Evolutionary conservation across 306 rosid genomes (phyloP).

Genomic region (Senna tora): DNA sequence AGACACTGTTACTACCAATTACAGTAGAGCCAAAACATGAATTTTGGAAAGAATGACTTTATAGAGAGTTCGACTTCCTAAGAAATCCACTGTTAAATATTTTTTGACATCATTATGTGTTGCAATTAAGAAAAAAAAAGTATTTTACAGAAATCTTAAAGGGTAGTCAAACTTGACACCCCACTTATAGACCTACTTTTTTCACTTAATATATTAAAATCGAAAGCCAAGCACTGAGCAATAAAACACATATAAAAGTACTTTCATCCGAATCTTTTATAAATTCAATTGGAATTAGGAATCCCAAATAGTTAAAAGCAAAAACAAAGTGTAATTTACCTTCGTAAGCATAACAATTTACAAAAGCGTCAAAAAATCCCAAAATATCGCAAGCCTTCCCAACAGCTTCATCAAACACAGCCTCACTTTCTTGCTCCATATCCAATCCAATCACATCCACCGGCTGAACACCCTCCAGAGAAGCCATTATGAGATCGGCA

Average conservation of each 20-base stretch:
- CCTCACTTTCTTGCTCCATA: constrained; percentile 61
- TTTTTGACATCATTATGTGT: too few species aligned
- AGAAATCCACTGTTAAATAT: too few species aligned
- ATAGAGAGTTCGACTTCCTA: too few species aligned
- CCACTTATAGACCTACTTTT: neutral
- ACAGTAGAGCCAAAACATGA: neutral
- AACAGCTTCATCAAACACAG: constrained; percentile 58
- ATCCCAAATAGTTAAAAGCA: neutral
- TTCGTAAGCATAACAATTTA: constrained; percentile 69
- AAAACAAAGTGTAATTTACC: constrained; percentile 40
- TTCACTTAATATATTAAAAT: neutral
- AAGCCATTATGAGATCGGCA: constrained; percentile 44
- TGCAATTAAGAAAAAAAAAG: too few species aligned
- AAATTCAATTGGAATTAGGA: neutral
- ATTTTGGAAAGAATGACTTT: too few species aligned
- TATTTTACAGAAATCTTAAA: too few species aligned
- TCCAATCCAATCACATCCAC: constrained; percentile 66
- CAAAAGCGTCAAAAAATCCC: constrained; percentile 79
- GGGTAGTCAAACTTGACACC: neutral
- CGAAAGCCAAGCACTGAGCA: neutral
- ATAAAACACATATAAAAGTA: neutral
- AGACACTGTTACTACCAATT: neutral
- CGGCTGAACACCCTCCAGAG: constrained; percentile 39
- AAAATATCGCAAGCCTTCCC: constrained; percentile 57
- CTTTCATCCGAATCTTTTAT: neutral